These are phyloP conservation scores for Talaromyces islandicus DNA, from an alignment of 2,329 filamentous ascomycete species.

Conservation along the genomic window DNA sequence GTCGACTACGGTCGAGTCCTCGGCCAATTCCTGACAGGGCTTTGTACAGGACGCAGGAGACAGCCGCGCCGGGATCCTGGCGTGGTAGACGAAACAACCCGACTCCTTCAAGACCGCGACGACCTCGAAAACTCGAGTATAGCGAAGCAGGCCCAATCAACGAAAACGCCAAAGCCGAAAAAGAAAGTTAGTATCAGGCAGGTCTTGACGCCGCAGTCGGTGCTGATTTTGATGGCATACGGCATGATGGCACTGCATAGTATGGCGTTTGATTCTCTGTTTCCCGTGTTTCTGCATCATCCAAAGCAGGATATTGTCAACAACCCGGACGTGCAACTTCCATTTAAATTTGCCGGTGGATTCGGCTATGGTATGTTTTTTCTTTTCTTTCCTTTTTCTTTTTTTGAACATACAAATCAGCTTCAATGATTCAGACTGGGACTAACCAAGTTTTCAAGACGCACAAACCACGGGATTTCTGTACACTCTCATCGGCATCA, in stretches of 20 bases:
- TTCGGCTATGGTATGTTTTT: constrained; percentile 58
- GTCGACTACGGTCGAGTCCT: constrained; percentile 71
- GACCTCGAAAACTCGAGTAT: constrained; percentile 6
- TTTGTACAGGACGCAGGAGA: constrained; percentile 23
- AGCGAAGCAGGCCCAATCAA: too few species aligned
- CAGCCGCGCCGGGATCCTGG: constrained; percentile 13
- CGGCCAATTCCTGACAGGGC: constrained; percentile 58
- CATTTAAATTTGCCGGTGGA: constrained; percentile 76
- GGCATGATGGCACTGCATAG: constrained; percentile 75
- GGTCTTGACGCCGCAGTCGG: constrained; percentile 68
- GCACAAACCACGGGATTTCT: constrained; percentile 75
- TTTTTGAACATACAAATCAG: neutral
- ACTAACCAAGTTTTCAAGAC: constrained; percentile 33
- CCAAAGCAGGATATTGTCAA: constrained; percentile 51
- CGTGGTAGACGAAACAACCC: constrained; percentile 23
- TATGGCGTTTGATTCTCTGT: constrained; percentile 77
- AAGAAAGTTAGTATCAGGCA: constrained; percentile 45
- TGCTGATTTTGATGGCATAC: constrained; percentile 70
- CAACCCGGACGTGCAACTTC: constrained; percentile 55
- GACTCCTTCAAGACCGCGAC: constrained; percentile 23
- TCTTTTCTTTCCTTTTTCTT: too few species aligned
- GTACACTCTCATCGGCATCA: constrained; percentile 75
- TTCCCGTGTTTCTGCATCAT: constrained; percentile 84
- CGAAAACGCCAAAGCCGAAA: neutral
- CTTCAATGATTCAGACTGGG: neutral